phyloP scores from a whole-genome alignment of 345 rosid genomes.

The Gossypium anomalum region DNA sequence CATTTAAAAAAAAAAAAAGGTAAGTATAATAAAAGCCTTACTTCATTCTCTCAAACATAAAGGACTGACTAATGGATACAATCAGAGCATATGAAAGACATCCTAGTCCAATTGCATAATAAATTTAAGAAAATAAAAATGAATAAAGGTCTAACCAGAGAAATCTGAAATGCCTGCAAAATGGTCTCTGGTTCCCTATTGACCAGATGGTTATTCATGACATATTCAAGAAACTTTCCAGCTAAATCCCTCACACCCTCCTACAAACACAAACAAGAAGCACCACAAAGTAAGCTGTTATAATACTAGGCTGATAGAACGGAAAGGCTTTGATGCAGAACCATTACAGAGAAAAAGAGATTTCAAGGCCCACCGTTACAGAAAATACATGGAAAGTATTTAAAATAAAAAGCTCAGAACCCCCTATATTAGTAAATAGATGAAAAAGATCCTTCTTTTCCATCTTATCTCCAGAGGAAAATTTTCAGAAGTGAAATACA shows the following conservation, averaged over 20 bases:
- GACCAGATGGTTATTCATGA: constrained; percentile 60
- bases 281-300: not conserved
- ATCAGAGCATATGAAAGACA: not conserved
- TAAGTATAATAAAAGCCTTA: not conserved
- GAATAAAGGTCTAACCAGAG: constrained; percentile 51
- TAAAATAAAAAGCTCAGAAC: not conserved
- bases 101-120: not conserved
- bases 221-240: constrained; percentile 60
- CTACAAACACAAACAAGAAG: constrained; percentile 45
- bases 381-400: not conserved
- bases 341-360: not conserved
- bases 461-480: not conserved
- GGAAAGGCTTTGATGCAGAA: not conserved
- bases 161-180: constrained; percentile 81
- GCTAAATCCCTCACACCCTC: constrained; percentile 52
- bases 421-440: not conserved
- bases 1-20: not conserved
- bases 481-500: not conserved
- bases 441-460: not conserved
- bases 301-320: not conserved
- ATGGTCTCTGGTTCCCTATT: constrained; percentile 47
- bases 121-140: not conserved
- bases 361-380: not conserved
- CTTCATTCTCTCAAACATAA: not conserved
- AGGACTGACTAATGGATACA: not conserved